phyloP scores from a whole-genome alignment of 2,329 filamentous ascomycete genomes.

The Cyphellophora europaea region DNA sequence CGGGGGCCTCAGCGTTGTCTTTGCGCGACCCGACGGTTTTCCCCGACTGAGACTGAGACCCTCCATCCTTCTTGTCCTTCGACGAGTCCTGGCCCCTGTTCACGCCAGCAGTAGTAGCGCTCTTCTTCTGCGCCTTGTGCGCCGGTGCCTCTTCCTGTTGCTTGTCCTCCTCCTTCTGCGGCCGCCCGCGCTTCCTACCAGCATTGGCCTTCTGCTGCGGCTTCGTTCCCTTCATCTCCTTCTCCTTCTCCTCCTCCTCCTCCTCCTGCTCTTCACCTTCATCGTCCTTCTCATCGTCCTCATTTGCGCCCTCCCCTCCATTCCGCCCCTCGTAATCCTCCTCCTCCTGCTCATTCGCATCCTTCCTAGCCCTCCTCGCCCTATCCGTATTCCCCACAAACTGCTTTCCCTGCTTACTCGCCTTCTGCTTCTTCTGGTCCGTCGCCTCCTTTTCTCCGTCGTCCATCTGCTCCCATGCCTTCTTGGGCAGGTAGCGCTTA shows the following conservation, averaged over 20 bases:
- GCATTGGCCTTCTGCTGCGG: background rate
- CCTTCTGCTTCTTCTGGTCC: conserved; percentile 28
- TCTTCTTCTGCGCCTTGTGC: conserved; percentile 1
- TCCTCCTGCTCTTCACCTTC: background rate
- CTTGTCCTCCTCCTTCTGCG: background rate
- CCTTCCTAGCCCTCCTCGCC: conserved; percentile 30
- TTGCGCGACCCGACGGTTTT: background rate
- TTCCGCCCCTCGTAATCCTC: conserved; percentile 17
- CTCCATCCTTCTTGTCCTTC: background rate
- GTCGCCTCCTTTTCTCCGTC: conserved; percentile 36
- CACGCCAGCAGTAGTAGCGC: background rate
- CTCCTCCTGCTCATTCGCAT: conserved; percentile 25
- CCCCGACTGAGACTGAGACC: too few species aligned
- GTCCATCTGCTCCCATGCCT: conserved; percentile 39
- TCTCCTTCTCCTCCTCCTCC: background rate
- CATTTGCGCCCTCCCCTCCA: conserved; percentile 6
- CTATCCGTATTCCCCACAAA: conserved; percentile 33
- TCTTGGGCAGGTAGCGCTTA: conserved; percentile 37
- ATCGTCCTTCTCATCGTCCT: background rate
- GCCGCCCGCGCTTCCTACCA: conserved; percentile 3
- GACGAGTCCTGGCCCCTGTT: too few species aligned
- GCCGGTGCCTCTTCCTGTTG: background rate
- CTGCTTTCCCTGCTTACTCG: conserved; percentile 32
- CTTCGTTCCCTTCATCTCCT: background rate
- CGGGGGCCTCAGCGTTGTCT: background rate